Conservation (phyloP, 768 basidiomycete genomes). For the Mycena maculata region DNA sequence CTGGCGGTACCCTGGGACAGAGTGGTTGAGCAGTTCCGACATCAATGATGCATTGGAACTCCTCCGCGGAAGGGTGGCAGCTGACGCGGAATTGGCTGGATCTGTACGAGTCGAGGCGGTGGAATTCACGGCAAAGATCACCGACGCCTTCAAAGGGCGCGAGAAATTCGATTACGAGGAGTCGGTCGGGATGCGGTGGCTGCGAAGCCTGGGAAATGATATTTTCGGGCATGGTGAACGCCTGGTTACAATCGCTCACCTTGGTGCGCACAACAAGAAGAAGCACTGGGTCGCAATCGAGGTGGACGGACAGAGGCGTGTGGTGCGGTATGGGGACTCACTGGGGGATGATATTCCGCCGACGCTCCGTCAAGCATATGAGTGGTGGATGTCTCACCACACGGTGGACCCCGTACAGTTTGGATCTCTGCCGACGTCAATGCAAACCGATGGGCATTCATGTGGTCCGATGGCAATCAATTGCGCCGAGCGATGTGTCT, state of each 20-base stretch:
- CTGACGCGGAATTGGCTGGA: background rate
- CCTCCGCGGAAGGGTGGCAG: background rate
- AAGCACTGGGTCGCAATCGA: conserved; percentile 16
- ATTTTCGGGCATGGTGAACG: background rate
- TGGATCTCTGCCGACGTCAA: background rate
- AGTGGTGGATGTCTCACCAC: conserved; percentile 7
- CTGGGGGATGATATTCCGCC: background rate
- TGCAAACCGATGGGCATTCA: conserved; percentile 10
- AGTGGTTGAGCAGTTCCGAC: conserved; percentile 6
- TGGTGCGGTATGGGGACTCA: background rate
- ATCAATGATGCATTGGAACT: conserved; percentile 7
- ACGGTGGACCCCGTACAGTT: background rate
- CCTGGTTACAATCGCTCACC: conserved; percentile 7
- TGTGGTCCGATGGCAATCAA: background rate
- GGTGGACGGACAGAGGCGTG: background rate
- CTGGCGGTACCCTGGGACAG: background rate
- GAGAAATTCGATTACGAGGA: background rate
- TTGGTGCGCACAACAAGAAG: background rate
- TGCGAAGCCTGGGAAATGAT: background rate
- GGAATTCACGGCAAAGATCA: background rate
- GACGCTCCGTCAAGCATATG: background rate
- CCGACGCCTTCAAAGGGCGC: background rate
- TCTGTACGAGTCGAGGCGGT: conserved; percentile 5
- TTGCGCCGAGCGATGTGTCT: background rate
- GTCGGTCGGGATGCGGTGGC: background rate